Percentiles rank a stretch among this genome's conserved stretches.
Evolutionary conservation across 768 basidiomycete genomes (phyloP).

Genomic region (Termitomyces sp.): DNA sequence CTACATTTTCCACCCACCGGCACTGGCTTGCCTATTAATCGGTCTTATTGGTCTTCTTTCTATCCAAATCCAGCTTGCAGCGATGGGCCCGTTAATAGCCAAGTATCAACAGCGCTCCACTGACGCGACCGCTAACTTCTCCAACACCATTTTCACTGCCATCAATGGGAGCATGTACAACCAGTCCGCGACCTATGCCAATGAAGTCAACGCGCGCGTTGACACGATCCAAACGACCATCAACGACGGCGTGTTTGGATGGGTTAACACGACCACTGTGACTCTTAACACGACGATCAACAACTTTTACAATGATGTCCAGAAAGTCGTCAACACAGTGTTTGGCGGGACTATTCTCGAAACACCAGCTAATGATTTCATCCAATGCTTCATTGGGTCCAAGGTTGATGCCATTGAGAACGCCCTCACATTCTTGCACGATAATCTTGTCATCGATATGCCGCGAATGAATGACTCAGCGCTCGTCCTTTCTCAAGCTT

Average conservation of each 20-base stretch:
- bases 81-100: slow-evolving; percentile 67
- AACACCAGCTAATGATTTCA: slow-evolving; percentile 78
- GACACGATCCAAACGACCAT: slow-evolving; percentile 68
- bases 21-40: slow-evolving; percentile 87
- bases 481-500: slow-evolving; percentile 70
- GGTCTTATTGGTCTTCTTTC: slow-evolving; percentile 88
- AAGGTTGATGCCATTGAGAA: slow-evolving; percentile 87
- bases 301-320: slow-evolving; percentile 83
- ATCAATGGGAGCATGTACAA: slow-evolving; percentile 85
- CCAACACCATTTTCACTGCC: slow-evolving; percentile 65
- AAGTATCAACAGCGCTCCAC: slow-evolving; percentile 65
- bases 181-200: slow-evolving; percentile 76
- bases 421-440: slow-evolving; percentile 87
- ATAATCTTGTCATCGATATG: slow-evolving; percentile 80
- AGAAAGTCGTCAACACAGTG: slow-evolving; percentile 68
- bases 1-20: slow-evolving; percentile 90
- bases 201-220: slow-evolving; percentile 71
- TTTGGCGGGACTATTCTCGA: slow-evolving; percentile 87
- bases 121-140: slow-evolving; percentile 60
- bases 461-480: slow-evolving; percentile 72
- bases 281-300: slow-evolving; percentile 85
- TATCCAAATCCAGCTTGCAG: slow-evolving; percentile 83
- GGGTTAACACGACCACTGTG: slow-evolving; percentile 89
- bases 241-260: slow-evolving; percentile 88
- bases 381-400: slow-evolving; percentile 86